A percentile compares a stretch with the other conserved stretches of the same genome.
Evolutionary conservation across 768 basidiomycete genomes (phyloP).

Genomic region (Auricularia sp.): DNA sequence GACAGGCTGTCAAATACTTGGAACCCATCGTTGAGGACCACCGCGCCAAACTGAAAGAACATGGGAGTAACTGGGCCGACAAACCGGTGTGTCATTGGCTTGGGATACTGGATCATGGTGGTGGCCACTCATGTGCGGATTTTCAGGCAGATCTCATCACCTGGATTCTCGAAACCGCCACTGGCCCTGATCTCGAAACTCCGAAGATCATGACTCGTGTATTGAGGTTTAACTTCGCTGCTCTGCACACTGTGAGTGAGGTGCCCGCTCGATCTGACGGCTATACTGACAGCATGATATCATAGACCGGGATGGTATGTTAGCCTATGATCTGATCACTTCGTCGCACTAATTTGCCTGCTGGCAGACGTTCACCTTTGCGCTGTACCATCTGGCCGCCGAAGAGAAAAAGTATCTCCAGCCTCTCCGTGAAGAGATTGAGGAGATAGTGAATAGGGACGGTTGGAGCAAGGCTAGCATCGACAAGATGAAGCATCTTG

Average conservation of each 20-base stretch:
- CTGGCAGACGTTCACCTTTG: constrained; percentile 20
- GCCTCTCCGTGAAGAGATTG: constrained; percentile 32
- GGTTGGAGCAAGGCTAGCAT: constrained; percentile 20
- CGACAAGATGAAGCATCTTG: constrained; percentile 23
- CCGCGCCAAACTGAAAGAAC: neutral
- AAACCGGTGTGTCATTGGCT: constrained; percentile 11
- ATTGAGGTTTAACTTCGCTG: constrained; percentile 14
- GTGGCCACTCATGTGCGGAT: no score
- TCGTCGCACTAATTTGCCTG: neutral
- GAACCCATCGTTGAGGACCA: neutral
- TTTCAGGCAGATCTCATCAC: constrained; percentile 13
- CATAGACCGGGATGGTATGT: constrained; percentile 11
- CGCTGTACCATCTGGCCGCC: constrained; percentile 27
- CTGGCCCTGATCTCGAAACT: neutral
- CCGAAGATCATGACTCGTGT: constrained; percentile 1
- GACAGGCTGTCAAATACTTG: neutral
- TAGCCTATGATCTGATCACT: constrained; percentile 5
- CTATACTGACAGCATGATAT: no score
- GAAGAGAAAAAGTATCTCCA: constrained; percentile 21
- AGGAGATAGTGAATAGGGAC: constrained; percentile 16
- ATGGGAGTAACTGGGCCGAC: constrained; percentile 5
- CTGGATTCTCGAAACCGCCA: constrained; percentile 12
- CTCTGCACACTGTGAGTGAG: constrained; percentile 10
- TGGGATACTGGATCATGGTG: neutral
- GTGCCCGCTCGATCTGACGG: no score